Evolutionary conservation across 495 filamentous ascomycete genomes (phyloP).

Genomic region (Penicillium silybi): DNA sequence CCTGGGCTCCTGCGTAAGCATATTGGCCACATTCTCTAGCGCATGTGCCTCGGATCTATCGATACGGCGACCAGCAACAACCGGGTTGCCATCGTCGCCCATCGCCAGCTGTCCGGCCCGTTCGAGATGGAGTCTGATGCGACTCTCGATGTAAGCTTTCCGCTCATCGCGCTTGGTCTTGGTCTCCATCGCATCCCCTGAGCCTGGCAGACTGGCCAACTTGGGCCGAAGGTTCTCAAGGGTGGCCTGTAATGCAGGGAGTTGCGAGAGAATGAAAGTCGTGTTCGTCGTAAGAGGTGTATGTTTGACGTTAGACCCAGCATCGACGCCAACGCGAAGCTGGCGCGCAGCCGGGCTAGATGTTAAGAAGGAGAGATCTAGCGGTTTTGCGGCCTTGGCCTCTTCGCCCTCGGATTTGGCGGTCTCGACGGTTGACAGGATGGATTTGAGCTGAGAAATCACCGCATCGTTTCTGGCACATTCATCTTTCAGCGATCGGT

Average conservation of each 20-base stretch:
- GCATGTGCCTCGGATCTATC: slow-evolving; percentile 44
- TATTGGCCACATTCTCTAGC: slow-evolving; percentile 40
- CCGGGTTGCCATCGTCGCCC: slow-evolving; percentile 34
- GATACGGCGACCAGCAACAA: slow-evolving; percentile 40
- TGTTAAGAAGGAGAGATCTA: slow-evolving; percentile 53
- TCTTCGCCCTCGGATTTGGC: slow-evolving; percentile 22
- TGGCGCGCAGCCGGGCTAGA: slow-evolving; percentile 40
- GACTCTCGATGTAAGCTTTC: slow-evolving; percentile 71
- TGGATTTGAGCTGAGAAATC: slow-evolving; percentile 58
- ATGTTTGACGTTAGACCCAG: slow-evolving; percentile 34
- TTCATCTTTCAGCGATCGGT: slow-evolving; percentile 69
- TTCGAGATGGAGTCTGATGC: slow-evolving; percentile 49
- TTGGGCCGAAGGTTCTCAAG: slow-evolving; percentile 60
- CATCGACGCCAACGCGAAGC: slow-evolving; percentile 41
- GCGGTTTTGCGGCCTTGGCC: slow-evolving; percentile 14
- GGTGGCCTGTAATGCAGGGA: slow-evolving; percentile 68
- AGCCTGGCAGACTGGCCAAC: slow-evolving; percentile 47
- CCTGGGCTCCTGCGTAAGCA: slow-evolving; percentile 37
- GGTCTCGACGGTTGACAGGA: slow-evolving; percentile 40
- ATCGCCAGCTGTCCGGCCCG: slow-evolving; percentile 40
- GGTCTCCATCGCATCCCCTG: slow-evolving; percentile 27
- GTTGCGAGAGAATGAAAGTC: slow-evolving; percentile 74
- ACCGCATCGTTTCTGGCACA: slow-evolving; percentile 70
- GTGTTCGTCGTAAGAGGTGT: slow-evolving; percentile 66
- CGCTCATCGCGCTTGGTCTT: slow-evolving; percentile 51